phyloP scores from a whole-genome alignment of 2,329 filamentous ascomycete species.

The Neonectria ditissima region DNA sequence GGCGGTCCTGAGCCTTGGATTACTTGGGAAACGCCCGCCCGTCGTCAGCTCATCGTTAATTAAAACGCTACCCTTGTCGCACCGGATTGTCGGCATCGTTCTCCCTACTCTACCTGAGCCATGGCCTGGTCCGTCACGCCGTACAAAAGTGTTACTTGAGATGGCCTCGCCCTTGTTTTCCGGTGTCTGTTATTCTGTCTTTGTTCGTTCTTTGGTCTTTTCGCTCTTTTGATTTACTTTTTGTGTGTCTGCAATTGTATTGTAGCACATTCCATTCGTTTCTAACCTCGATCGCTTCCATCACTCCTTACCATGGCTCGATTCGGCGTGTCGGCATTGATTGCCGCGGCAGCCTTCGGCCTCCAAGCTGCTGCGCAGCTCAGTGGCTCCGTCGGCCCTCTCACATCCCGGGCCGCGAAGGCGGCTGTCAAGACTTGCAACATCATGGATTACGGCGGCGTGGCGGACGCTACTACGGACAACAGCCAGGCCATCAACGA shows the following conservation, averaged over 20 bases:
- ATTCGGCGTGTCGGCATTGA: slow-evolving; percentile 30
- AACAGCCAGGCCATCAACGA: slow-evolving; percentile 35
- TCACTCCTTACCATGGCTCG: slow-evolving; percentile 25
- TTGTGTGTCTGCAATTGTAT: slow-evolving; percentile 16
- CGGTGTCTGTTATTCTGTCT: slow-evolving; percentile 7
- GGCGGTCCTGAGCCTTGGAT: not conserved
- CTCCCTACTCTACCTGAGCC: slow-evolving; percentile 14
- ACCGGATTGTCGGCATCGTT: slow-evolving; percentile 5
- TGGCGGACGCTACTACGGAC: slow-evolving; percentile 27
- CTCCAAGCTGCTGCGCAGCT: slow-evolving; percentile 38
- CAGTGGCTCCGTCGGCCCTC: slow-evolving; percentile 34
- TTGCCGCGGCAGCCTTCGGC: slow-evolving; percentile 29
- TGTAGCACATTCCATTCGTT: slow-evolving; percentile 18
- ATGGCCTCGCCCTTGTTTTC: not conserved
- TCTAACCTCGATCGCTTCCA: slow-evolving; percentile 4
- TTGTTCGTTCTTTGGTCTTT: slow-evolving; percentile 8
- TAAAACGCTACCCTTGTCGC: slow-evolving; percentile 2
- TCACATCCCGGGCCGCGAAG: slow-evolving; percentile 26
- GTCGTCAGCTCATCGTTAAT: slow-evolving; percentile 19
- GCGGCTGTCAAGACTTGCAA: slow-evolving; percentile 37
- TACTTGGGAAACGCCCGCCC: slow-evolving; percentile 10
- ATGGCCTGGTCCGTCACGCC: not conserved
- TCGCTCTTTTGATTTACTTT: slow-evolving; percentile 1
- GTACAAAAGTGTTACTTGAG: slow-evolving; percentile 16
- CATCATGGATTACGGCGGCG: slow-evolving; percentile 34